These are phyloP conservation scores for Paxillus rubicundulus DNA, from an alignment of 768 basidiomycete genomes.

Conservation along the genomic window DNA sequence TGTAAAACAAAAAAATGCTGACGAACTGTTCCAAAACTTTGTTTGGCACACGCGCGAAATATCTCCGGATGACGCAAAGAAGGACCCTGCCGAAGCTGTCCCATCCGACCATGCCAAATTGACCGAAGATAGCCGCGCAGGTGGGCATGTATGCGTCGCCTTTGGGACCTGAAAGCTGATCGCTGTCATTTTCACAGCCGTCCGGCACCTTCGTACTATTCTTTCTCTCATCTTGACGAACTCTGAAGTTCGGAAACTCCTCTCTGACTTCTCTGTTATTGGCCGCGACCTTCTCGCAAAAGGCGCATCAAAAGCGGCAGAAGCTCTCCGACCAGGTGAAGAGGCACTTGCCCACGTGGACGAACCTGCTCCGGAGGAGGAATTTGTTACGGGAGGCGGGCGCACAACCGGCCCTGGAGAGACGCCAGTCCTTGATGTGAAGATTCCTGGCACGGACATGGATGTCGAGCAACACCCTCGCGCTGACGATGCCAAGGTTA, in stretches of 20 bases:
- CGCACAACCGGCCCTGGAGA: conserved; percentile 42
- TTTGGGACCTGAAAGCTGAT: conserved; percentile 4
- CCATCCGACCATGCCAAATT: conserved; percentile 56
- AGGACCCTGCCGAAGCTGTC: conserved; percentile 37
- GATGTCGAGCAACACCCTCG: conserved; percentile 50
- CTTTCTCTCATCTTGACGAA: conserved; percentile 87
- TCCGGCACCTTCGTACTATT: conserved; percentile 84
- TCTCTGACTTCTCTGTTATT: conserved; percentile 73
- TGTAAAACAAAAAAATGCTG: conserved; percentile 81
- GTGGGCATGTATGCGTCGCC: conserved; percentile 33
- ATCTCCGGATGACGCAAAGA: conserved; percentile 36
- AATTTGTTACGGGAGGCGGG: conserved; percentile 54
- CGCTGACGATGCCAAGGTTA: conserved; percentile 40
- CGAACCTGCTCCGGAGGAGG: conserved; percentile 62
- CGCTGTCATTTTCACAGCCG: conserved; percentile 46
- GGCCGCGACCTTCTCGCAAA: conserved; percentile 83
- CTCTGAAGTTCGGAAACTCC: conserved; percentile 86
- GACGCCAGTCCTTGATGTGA: conserved; percentile 46
- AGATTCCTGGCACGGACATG: conserved; percentile 45
- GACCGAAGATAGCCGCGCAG: conserved; percentile 59
- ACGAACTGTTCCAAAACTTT: conserved; percentile 91
- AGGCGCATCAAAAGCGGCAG: conserved; percentile 67
- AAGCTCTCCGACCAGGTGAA: conserved; percentile 60
- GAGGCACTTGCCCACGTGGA: conserved; percentile 65
- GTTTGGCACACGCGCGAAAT: conserved; percentile 74